Percentiles rank a stretch among this genome's conserved stretches.
Conservation (phyloP, 257 asterid species). For the Datura wrightii region DNA sequence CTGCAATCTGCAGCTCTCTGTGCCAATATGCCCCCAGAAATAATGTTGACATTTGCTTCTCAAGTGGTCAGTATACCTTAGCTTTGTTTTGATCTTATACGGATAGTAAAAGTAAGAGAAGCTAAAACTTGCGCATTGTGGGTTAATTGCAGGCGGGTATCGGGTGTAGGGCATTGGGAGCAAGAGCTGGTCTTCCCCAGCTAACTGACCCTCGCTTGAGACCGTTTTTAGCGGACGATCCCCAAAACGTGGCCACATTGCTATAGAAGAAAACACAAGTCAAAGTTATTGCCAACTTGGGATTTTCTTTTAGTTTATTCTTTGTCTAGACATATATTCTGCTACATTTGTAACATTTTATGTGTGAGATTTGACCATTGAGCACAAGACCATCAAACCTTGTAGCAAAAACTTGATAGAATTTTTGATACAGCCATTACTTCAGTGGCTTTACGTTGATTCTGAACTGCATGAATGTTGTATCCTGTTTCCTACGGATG, state of each 20-base stretch:
- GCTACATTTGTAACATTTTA: constrained; percentile 43
- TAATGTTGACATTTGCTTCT: constrained; percentile 89
- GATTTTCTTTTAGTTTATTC: constrained; percentile 44
- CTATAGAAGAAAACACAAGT: constrained; percentile 27
- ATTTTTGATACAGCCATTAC: not conserved
- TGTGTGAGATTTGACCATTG: not conserved
- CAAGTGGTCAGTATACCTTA: constrained; percentile 77
- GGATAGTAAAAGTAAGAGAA: not conserved
- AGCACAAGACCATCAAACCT: not conserved
- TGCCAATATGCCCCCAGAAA: constrained; percentile 81
- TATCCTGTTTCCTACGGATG: not conserved
- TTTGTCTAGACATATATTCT: constrained; percentile 67
- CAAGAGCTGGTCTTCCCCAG: constrained; percentile 84
- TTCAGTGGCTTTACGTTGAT: not conserved
- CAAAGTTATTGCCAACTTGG: constrained; percentile 41
- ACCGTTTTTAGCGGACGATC: constrained; percentile 57
- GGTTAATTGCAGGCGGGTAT: constrained; percentile 68
- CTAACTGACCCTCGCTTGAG: constrained; percentile 67
- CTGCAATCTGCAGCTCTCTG: constrained; percentile 68
- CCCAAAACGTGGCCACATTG: constrained; percentile 50
- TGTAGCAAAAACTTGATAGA: not conserved
- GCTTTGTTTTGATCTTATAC: not conserved
- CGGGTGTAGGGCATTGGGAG: constrained; percentile 87
- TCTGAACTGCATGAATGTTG: not conserved
- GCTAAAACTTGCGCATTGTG: constrained; percentile 1